These are phyloP conservation scores for Claviceps digitariae DNA, from an alignment of 2,329 filamentous ascomycete genomes.

Conservation along the genomic window DNA sequence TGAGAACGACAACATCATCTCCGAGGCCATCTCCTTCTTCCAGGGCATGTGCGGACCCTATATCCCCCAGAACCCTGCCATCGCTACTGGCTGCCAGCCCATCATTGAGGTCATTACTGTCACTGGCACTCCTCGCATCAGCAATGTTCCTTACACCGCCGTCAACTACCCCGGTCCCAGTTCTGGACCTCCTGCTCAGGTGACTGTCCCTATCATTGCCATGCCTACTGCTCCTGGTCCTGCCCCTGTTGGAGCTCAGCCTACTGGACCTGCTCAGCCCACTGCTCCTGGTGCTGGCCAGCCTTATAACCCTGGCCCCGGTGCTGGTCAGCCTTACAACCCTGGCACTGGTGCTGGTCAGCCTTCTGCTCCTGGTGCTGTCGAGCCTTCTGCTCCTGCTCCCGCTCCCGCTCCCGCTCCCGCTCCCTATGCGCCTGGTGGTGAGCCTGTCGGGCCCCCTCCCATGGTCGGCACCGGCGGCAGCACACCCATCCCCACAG, in stretches of 20 bases:
- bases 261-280: conserved; percentile 8
- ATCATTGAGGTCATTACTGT: conserved; percentile 47
- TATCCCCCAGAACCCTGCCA: conserved; percentile 65
- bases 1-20: conserved; percentile 49
- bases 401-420: not conserved
- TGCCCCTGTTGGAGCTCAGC: conserved; percentile 3
- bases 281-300: not conserved
- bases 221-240: conserved; percentile 25
- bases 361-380: not conserved
- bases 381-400: not conserved
- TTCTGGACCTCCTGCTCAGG: conserved; percentile 30
- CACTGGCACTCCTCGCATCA: conserved; percentile 36
- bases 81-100: conserved; percentile 61
- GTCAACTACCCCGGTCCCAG: conserved; percentile 34
- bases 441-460: conserved; percentile 6
- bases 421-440: not conserved
- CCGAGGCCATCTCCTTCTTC: conserved; percentile 67
- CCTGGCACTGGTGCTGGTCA: conserved; percentile 1
- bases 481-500: conserved; percentile 19
- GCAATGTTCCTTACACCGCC: conserved; percentile 35
- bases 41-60: conserved; percentile 78
- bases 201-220: conserved; percentile 40
- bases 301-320: not conserved
- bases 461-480: conserved; percentile 20
- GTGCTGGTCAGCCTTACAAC: conserved; percentile 3